These are phyloP conservation scores for Citrus inodora DNA, from an alignment of 345 rosid species.

Conservation along the genomic window DNA sequence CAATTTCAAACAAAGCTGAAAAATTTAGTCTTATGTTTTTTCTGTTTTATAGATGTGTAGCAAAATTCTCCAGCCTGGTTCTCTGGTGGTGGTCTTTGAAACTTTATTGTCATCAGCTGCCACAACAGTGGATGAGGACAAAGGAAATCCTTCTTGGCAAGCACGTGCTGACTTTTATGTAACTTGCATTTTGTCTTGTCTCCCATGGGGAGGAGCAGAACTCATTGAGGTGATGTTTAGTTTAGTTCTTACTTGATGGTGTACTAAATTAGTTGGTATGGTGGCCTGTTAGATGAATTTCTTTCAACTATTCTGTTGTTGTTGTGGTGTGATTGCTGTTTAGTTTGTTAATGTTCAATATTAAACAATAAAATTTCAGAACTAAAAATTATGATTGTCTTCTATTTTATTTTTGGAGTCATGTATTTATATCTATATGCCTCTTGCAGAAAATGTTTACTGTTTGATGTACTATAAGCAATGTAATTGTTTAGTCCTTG, in stretches of 20 bases:
- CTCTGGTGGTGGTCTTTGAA: constrained; percentile 80
- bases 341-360: background rate
- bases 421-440: background rate
- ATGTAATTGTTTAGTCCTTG: background rate
- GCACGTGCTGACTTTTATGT: constrained; percentile 92
- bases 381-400: background rate
- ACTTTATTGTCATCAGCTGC: constrained; percentile 92
- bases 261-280: constrained; percentile 10
- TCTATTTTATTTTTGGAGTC: background rate
- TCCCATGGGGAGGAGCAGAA: constrained; percentile 99
- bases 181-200: constrained; percentile 83
- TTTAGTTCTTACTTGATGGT: background rate
- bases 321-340: background rate
- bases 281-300: constrained; percentile 9
- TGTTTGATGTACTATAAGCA: background rate
- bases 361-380: background rate
- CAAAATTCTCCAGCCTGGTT: constrained; percentile 90
- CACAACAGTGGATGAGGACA: constrained; percentile 94
- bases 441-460: background rate
- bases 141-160: constrained; percentile 98
- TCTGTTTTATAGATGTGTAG: constrained; percentile 68
- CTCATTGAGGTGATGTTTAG: constrained; percentile 68
- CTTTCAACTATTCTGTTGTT: background rate
- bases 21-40: background rate
- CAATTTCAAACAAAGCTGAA: background rate